Percentiles rank a stretch among this genome's conserved stretches.
Evolutionary conservation across 495 filamentous ascomycete species (phyloP).

Genomic region (Podospora sp.): DNA sequence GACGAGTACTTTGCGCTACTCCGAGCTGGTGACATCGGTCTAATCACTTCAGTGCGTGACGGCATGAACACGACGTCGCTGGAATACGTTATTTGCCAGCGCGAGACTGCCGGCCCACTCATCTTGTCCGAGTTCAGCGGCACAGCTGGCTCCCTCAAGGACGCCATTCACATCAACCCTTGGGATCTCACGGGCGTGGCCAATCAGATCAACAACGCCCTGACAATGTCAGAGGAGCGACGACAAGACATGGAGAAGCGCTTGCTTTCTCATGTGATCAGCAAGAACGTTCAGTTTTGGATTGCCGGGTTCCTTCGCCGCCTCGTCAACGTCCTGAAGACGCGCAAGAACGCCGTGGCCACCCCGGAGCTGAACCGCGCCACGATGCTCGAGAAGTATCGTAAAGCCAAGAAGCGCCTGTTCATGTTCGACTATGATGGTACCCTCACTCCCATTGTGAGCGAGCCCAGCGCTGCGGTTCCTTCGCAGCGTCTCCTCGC

Average conservation of each 20-base stretch:
- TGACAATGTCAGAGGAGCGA: conserved; percentile 68
- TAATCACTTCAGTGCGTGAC: conserved; percentile 90
- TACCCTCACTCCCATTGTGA: conserved; percentile 94
- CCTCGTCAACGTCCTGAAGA: conserved; percentile 75
- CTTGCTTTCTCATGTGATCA: conserved; percentile 81
- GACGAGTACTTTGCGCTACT: conserved; percentile 92
- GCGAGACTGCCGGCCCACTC: conserved; percentile 76
- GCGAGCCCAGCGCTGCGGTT: conserved; percentile 82
- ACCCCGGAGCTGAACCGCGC: conserved; percentile 80
- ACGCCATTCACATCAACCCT: conserved; percentile 92
- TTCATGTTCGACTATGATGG: conserved; percentile 99
- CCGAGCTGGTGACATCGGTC: conserved; percentile 80
- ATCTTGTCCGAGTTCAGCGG: conserved; percentile 96
- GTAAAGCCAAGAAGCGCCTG: conserved; percentile 68
- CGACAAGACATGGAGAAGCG: conserved; percentile 60
- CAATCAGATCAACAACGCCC: conserved; percentile 72
- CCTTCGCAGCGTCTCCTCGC: conserved; percentile 80
- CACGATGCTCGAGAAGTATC: conserved; percentile 69
- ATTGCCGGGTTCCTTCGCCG: conserved; percentile 73
- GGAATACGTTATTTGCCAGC: conserved; percentile 91
- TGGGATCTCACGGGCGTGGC: conserved; percentile 86
- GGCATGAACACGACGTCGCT: conserved; percentile 97
- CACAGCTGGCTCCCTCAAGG: conserved; percentile 80
- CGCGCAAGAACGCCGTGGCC: conserved; percentile 68
- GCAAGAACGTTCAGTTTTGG: conserved; percentile 82